A percentile compares a stretch with the other conserved stretches of the same genome.
phyloP scores from a whole-genome alignment of 1,284 basidiomycete genomes.

The Pseudozyma hubeiensis region DNA sequence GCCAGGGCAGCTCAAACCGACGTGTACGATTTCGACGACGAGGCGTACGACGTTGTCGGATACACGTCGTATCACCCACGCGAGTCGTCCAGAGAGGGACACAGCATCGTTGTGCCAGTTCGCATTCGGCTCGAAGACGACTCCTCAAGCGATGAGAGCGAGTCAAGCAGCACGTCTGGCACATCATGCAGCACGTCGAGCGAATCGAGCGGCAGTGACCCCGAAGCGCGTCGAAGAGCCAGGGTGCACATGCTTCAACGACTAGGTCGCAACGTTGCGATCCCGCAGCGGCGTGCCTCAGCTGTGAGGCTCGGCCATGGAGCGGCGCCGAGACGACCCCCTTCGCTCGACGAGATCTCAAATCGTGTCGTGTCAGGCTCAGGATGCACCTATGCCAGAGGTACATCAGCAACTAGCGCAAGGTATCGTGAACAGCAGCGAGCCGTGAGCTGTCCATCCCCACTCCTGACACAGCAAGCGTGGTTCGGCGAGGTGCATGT shows the following conservation, averaged over 20 bases:
- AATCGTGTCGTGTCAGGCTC: slow-evolving; percentile 16
- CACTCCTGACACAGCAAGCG: slow-evolving; percentile 7
- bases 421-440: slow-evolving; percentile 9
- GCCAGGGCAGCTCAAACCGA: neutral
- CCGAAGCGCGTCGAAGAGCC: slow-evolving; percentile 34
- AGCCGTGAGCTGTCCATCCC: slow-evolving; percentile 39
- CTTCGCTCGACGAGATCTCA: slow-evolving; percentile 38
- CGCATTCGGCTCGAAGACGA: slow-evolving; percentile 36
- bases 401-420: slow-evolving; percentile 4
- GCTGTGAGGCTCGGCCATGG: slow-evolving; percentile 17
- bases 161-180: slow-evolving; percentile 11
- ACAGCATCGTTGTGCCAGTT: slow-evolving; percentile 24
- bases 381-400: neutral
- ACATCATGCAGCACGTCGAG: slow-evolving; percentile 12
- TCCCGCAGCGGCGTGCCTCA: slow-evolving; percentile 23
- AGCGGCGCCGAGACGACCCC: slow-evolving; percentile 20
- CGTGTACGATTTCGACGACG: neutral
- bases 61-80: slow-evolving; percentile 23
- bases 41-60: slow-evolving; percentile 18
- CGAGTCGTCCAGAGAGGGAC: neutral
- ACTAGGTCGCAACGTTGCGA: slow-evolving; percentile 9
- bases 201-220: slow-evolving; percentile 21
- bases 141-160: slow-evolving; percentile 38
- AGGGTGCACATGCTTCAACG: slow-evolving; percentile 35
- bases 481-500: slow-evolving; percentile 34